phyloP scores from a whole-genome alignment of 2,329 filamentous ascomycete genomes.

The Juglanconis oblonga region DNA sequence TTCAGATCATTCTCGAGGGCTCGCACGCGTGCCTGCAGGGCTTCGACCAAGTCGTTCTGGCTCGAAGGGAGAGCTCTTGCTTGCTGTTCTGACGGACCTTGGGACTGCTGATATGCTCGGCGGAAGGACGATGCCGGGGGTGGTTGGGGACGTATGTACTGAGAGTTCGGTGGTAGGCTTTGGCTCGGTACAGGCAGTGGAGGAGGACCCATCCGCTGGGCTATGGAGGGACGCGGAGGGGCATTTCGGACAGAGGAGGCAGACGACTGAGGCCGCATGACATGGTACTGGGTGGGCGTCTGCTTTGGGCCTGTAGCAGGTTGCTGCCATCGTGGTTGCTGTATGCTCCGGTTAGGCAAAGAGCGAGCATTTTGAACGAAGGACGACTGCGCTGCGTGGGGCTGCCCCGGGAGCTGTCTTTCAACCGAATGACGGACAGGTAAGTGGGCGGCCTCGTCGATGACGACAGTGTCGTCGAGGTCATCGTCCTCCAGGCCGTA shows the following conservation, averaged over 20 bases:
- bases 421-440: slow-evolving; percentile 35
- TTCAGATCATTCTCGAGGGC: slow-evolving; percentile 55
- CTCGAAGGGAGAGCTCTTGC: slow-evolving; percentile 22
- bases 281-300: slow-evolving; percentile 9
- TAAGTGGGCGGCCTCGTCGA: slow-evolving; percentile 41
- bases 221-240: slow-evolving; percentile 28
- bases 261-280: slow-evolving; percentile 1
- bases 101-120: slow-evolving; percentile 28
- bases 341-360: slow-evolving; percentile 1
- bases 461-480: slow-evolving; percentile 56
- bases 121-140: slow-evolving; percentile 21
- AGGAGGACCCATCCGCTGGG: slow-evolving; percentile 42
- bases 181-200: slow-evolving; percentile 16
- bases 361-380: slow-evolving; percentile 5
- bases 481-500: slow-evolving; percentile 54
- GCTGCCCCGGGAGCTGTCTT: slow-evolving; percentile 33
- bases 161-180: slow-evolving; percentile 15
- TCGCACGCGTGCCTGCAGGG: slow-evolving; percentile 50
- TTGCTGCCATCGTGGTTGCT: slow-evolving; percentile 17
- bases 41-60: slow-evolving; percentile 37
- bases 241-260: slow-evolving; percentile 18
- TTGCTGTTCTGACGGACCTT: slow-evolving; percentile 20
- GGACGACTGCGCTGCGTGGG: slow-evolving; percentile 30
- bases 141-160: slow-evolving; percentile 24
- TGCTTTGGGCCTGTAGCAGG: slow-evolving; percentile 13